Conservation (phyloP, 2,329 filamentous ascomycete genomes). For the Aspergillus hiratsukae region DNA sequence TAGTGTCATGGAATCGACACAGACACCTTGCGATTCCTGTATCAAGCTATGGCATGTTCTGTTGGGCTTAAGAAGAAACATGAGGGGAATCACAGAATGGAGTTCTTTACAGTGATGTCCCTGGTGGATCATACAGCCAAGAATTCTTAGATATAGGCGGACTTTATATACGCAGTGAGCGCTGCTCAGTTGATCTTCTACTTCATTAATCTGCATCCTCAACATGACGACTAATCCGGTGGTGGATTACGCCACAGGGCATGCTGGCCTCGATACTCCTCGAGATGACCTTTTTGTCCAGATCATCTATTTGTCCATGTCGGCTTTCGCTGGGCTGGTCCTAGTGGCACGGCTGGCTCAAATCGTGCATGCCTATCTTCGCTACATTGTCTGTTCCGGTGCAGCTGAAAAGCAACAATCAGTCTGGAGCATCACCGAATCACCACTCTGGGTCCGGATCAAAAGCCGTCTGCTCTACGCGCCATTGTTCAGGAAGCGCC, state of each 20-base stretch:
- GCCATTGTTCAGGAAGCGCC: conserved; percentile 67
- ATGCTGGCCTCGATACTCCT: conserved; percentile 36
- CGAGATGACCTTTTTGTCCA: conserved; percentile 37
- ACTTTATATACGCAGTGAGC: background rate
- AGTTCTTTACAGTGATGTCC: background rate
- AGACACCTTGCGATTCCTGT: background rate
- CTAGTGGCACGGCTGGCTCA: conserved; percentile 40
- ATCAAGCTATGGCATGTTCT: background rate
- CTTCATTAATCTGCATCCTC: background rate
- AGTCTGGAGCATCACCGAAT: conserved; percentile 44
- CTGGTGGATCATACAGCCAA: background rate
- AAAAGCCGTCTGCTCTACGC: conserved; percentile 53
- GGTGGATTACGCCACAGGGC: conserved; percentile 34
- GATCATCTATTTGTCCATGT: conserved; percentile 36
- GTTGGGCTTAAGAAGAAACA: background rate
- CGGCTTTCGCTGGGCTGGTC: conserved; percentile 32
- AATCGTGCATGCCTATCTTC: conserved; percentile 42
- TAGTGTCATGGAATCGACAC: background rate
- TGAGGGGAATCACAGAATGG: background rate
- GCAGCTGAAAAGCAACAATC: conserved; percentile 36
- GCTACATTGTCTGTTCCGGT: conserved; percentile 38
- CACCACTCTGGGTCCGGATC: conserved; percentile 37
- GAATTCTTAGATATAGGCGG: background rate
- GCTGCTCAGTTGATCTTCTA: background rate
- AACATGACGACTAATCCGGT: background rate